Base-by-base conservation (phyloP, 352 stramenopile genomes). In the Globisporangium abappressorium region DNA sequence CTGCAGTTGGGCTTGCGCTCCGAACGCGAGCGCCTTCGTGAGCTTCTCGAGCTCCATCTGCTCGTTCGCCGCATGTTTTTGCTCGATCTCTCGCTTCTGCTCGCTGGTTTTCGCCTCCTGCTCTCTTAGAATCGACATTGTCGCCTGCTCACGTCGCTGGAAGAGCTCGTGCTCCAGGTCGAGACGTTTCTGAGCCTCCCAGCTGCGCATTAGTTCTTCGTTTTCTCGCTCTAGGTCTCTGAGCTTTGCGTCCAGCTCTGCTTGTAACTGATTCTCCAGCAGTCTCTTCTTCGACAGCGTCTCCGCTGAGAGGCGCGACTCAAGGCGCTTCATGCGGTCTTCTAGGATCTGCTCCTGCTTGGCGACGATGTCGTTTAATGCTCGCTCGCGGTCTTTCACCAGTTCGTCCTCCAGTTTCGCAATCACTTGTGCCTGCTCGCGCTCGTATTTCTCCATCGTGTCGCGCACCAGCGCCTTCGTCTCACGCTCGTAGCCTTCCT, bases 1-100 rank as follows among this genome's bases (percentile, higher is more conserved):
- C 64, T 91, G 81, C 14, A 89, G 22, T 26, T 91, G 83, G 3
- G 81, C 80, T 64, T 91, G 83, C 3, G 81, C 76, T 15, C 84
- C 84, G 64, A 89, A 84, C 12, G 72, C 68, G 33, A 92, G 70
- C 3, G 77, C 82, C 53, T 84, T 87, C 20, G 79, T 72, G 26
- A 92, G 66, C 62, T 92, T 90, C 22, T 85, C 66, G 46, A 92
- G 56, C 63, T 89, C 81, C 5, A 54, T 43, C 59, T 73, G 60
- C 62, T 90, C 72, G 41, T 85, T 85, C 22, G 72, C 60, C 6
- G 41, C 15, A 30, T 87, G 73, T 12, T 70, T 69, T 3, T 71
- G 30, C 34, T 89, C 72, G 3, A 90, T 59, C 36, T 87, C 71
- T 20, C 69, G 69, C 57, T 79, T 84, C 11, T 90, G n/a, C 1